Evolutionary conservation across 495 filamentous ascomycete species (phyloP), one percentile per base, ranked within the genome.

Genomic region (Corynascus novoguineensis): DNA sequence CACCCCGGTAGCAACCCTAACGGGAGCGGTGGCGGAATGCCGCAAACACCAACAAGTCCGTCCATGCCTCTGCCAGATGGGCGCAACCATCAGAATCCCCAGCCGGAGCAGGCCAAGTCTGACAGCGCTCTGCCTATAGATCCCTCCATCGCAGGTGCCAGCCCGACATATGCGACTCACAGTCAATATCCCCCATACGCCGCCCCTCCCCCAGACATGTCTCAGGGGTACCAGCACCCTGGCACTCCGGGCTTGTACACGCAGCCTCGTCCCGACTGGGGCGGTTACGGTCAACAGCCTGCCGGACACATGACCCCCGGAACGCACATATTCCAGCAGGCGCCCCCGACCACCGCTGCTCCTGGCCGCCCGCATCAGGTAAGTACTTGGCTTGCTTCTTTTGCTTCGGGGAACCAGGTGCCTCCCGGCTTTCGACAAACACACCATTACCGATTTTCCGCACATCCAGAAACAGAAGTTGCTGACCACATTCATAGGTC

Each of bases 41-140:
- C 90, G 81, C 89, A 95, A 87, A 78, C 72, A 74, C 63, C 89
- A 86, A 85, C 87, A 86, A 96, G 90, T 96, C 87, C 89, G 90
- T 95, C 87, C 72, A 82, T 86, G 79, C 81, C 83, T 82, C 78
- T 86, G 77, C 81, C 82, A 79, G 83, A 87, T 86, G 84, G 82
- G 73, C 80, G 78, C 67, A 81, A 83, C 74, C 79, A 81, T 80
- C 81, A 87, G 75, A 79, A 79, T 67, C 76, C 80, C 66, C 76
- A 83, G 69, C 54, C 22, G 45, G 32, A 37, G 24, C 85, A 85
- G 78, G 78, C 83, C 72, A 90, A 88, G 74, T 92, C 90, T 96
- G 87, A 96, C 90, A 80, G 81, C 83, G 85, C 90, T 83, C 83
- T 93, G 78, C 91, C 90, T 87, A 88, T 96, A 97, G 93, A 98